Conservation (phyloP, 371 early-diverging fungal species). For the Cokeromyces recurvatus region DNA sequence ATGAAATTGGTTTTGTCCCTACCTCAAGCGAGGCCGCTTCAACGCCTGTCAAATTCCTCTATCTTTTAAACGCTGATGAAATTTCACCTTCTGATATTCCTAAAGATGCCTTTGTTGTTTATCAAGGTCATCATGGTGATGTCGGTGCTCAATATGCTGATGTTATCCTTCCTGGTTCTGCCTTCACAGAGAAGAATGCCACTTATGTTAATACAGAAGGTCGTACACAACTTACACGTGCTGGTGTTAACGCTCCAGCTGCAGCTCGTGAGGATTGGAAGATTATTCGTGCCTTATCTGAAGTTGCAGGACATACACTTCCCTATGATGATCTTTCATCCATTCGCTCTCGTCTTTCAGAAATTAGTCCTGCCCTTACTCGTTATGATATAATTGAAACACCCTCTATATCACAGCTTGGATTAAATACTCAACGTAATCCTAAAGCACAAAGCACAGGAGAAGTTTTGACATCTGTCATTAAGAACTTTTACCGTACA, state of each 20-base stretch:
- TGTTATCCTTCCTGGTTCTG: conserved; percentile 94
- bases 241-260: conserved; percentile 88
- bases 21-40: conserved; percentile 40
- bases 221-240: conserved; percentile 87
- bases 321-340: conserved; percentile 85
- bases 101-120: conserved; percentile 93
- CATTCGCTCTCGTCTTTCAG: conserved; percentile 81
- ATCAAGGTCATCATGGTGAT: conserved; percentile 98
- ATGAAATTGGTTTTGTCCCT: conserved; percentile 85
- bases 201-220: conserved; percentile 95
- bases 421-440: conserved; percentile 54
- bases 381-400: conserved; percentile 69
- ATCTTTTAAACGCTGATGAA: conserved; percentile 93
- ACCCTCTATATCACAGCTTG: conserved; percentile 56
- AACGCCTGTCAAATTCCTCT: conserved; percentile 69
- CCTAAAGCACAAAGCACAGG: conserved; percentile 39
- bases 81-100: conserved; percentile 71
- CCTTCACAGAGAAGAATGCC: conserved; percentile 95
- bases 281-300: conserved; percentile 94
- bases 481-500: conserved; percentile 92
- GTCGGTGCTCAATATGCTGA: conserved; percentile 92
- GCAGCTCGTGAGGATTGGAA: conserved; percentile 98
- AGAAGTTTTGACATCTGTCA: conserved; percentile 47
- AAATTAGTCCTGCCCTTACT: conserved; percentile 83
- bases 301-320: conserved; percentile 79